A percentile compares a stretch with the other conserved stretches of the same genome.
Evolutionary conservation across 108 stramenopile species (phyloP).

Genomic region (Discostella stelligeroides): DNA sequence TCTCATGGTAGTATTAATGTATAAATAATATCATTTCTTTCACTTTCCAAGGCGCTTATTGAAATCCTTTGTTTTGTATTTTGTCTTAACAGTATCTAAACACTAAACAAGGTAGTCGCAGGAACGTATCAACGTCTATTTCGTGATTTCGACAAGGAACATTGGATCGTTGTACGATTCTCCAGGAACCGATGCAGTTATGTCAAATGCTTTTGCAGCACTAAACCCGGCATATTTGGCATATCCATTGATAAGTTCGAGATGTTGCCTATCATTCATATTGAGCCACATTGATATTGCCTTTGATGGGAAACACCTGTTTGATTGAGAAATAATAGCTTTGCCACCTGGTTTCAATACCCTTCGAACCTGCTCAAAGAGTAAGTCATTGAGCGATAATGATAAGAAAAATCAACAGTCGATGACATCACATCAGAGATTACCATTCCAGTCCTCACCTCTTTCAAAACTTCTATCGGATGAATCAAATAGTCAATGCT

Average conservation of each 20-base stretch:
- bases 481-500: slow-evolving; percentile 93
- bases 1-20: too few species aligned
- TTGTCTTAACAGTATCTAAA: too few species aligned
- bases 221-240: slow-evolving; percentile 74
- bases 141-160: slow-evolving; percentile 77
- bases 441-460: slow-evolving; percentile 47
- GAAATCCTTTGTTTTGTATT: too few species aligned
- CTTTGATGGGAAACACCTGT: slow-evolving; percentile 94
- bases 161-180: slow-evolving; percentile 73
- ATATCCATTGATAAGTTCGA: slow-evolving; percentile 87
- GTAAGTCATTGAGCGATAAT: neutral
- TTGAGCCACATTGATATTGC: slow-evolving; percentile 93
- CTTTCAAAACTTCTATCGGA: slow-evolving; percentile 86
- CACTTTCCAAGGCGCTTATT: too few species aligned
- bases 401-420: neutral
- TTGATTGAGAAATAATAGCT: slow-evolving; percentile 91
- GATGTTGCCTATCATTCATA: slow-evolving; percentile 93
- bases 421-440: neutral
- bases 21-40: too few species aligned
- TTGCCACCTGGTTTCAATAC: slow-evolving; percentile 92
- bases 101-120: too few species aligned
- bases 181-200: slow-evolving; percentile 67
- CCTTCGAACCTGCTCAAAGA: slow-evolving; percentile 44
- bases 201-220: slow-evolving; percentile 71
- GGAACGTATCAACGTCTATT: too few species aligned